Base-by-base conservation (phyloP, 2,329 filamentous ascomycete species). In the Pestalotiopsis sp. region DNA sequence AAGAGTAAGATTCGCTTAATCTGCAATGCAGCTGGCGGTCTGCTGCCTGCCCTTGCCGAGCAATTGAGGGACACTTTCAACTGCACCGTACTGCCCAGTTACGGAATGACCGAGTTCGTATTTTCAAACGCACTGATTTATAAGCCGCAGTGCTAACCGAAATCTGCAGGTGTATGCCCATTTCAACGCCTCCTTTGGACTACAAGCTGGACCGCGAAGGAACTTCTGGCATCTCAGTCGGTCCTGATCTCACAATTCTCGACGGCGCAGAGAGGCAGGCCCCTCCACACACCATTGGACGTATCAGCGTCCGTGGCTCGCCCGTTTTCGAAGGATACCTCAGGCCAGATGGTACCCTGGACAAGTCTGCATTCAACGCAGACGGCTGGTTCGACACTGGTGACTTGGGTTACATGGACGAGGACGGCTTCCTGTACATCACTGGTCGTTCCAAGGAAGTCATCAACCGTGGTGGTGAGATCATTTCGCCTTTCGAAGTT, bases 401-500 rank as follows among this genome's bases (percentile, higher is more conserved):
- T 31, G 86, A 88, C 69, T 80, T 87, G 70, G 86, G 86, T 2
- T 84, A 86, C 67, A 79, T 87, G 68, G 86, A 88, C 70, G 67
- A 75, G 1, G 82, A 86, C 12, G 84, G 84, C 31, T 87, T 84
- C 70, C 80, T 88, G 9, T 87, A 83, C 75, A 84, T 88, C 70
- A 88, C 85, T 2, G 86, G 86, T 7, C 81, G 86, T 38, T 86
- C 82, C 73, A 88, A 88, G 72, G 86, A 88, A 68, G 84, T 88
- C 67, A 87, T 88, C 75, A 88, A 88, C 73, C 82, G 86, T 12
- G 87, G 86, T 45, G 86, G 87, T 41, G 87, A 89, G 73, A 80
- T 88, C n/a, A 88, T 89, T 68, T 87, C 85, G 4, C 86, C 87
- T 0, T 87, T 88, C 66, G 87, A 89, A 72, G 82, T 89, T n/a